Evolutionary conservation across 2,329 filamentous ascomycete genomes (phyloP), one percentile per base, ranked within the genome.

Genomic region (Venturia oleaginea): DNA sequence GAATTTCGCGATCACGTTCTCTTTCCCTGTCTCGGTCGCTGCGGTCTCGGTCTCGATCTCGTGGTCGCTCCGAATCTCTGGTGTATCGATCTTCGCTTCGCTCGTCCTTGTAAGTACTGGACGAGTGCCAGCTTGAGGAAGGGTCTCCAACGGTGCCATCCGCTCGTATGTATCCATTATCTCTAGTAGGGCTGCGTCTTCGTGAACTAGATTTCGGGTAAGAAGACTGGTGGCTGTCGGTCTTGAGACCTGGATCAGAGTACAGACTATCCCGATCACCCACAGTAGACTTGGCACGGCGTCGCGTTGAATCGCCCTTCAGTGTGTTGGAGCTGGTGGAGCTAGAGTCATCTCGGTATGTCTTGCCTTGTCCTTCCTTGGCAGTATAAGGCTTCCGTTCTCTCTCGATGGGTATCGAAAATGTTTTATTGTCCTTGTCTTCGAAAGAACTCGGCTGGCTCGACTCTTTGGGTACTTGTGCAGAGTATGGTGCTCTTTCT

Each of bases 371-470:
- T 11, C 85, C 85, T 19, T 84, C 84, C 30, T 82, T 81, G 1
- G 81, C 82, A 32, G 75, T 77, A 69, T 89, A 89, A 0, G 86
- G 86, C 66, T 88, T 84, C 43, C 86, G 78, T 69, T 88, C 83
- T 6, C 86, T 82, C 70, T 89, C 86, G 59, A 88, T 82, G 1
- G 83, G 83, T 0, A 80, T 76, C 0, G 77, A 38, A 19, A 51
- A 32, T n/a, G 64, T 59, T 42, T 57, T 65, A n/a, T 19, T 34
- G 32, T 40, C 42, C 24, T 54, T 34, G 8, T 65, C 64, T 38
- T 65, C 59, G 65, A 65, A 51, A 1, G 22, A 46, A 37, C 37
- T 64, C 22, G 51, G 37, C 54, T 32, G 19, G 37, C 55, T 42
- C 61, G 61, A 54, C 30, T 34, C 51, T 17, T 46, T 62, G 42